Evolutionary conservation across 1,139 yeast genomes (phyloP).

Genomic region (Debaryomyces robertsiae): DNA sequence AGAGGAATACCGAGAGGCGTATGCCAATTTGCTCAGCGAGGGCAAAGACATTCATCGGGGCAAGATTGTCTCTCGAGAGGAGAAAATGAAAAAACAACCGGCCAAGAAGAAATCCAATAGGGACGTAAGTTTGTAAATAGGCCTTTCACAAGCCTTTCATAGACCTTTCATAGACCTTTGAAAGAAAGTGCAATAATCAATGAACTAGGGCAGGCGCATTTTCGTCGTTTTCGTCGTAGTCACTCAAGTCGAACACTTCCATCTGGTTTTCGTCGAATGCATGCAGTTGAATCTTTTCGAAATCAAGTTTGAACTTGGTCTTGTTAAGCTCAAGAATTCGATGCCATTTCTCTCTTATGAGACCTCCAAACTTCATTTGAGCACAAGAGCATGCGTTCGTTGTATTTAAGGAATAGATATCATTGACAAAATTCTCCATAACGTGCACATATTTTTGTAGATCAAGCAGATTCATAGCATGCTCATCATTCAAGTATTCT

Average conservation of each 20-base stretch:
- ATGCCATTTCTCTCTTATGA: conserved; percentile 24
- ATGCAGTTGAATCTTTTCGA: conserved; percentile 11
- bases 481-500: conserved; percentile 26
- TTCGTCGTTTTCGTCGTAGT: conserved; percentile 30
- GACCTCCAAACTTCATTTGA: conserved; percentile 24
- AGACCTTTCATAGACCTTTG: too few relatives aligned
- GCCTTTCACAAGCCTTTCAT: too few relatives aligned
- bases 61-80: conserved; percentile 25
- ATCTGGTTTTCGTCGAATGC: conserved; percentile 21
- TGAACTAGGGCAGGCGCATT: conserved; percentile 31
- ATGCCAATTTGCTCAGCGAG: conserved; percentile 26
- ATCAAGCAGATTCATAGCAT: conserved; percentile 21
- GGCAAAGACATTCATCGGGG: conserved; percentile 40
- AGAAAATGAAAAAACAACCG: conserved; percentile 17
- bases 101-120: conserved; percentile 9
- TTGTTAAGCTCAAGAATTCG: conserved; percentile 13
- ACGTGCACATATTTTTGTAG: conserved; percentile 18
- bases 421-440: conserved; percentile 25
- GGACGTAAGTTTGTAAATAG: neutral
- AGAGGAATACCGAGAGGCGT: conserved; percentile 28
- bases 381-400: conserved; percentile 23
- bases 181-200: neutral
- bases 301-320: conserved; percentile 21
- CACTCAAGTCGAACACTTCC: conserved; percentile 26
- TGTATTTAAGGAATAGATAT: conserved; percentile 17